Conservation (phyloP, 1,284 basidiomycete genomes). For the Salmacisia buchloeana region DNA sequence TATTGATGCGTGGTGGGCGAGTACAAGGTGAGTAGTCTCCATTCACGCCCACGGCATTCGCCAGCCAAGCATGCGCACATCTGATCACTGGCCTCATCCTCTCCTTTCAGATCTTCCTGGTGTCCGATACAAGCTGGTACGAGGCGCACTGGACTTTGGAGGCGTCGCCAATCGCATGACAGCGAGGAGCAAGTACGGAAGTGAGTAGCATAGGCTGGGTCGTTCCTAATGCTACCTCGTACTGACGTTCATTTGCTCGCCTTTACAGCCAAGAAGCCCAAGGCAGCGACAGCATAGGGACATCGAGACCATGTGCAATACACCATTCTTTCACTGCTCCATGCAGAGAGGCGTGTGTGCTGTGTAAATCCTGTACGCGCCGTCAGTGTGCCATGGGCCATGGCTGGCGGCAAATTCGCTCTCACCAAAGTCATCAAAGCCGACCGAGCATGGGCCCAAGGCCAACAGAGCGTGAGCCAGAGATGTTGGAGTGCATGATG, state of each 20-base stretch:
- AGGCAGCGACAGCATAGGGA: constrained; percentile 3
- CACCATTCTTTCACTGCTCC: background rate
- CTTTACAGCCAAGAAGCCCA: constrained; percentile 6
- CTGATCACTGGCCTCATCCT: background rate
- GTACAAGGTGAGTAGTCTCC: constrained; percentile 80
- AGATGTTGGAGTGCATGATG: constrained; percentile 1
- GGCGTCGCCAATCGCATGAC: constrained; percentile 79
- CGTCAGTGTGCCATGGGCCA: no score
- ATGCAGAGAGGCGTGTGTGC: background rate
- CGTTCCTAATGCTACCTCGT: background rate
- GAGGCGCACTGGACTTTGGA: constrained; percentile 85
- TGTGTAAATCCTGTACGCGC: no score
- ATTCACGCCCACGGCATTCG: no score
- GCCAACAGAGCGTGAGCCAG: no score
- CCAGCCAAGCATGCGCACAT: no score
- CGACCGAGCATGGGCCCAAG: no score
- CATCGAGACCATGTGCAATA: no score
- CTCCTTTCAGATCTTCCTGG: background rate
- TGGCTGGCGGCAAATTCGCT: no score
- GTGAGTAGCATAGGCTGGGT: no score
- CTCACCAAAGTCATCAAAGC: no score
- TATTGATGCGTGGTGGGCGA: constrained; percentile 85
- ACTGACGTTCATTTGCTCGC: background rate
- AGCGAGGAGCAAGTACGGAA: constrained; percentile 86
- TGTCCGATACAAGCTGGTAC: constrained; percentile 85